These are phyloP conservation scores for Ustilago vetiveriae DNA, from an alignment of 1,284 basidiomycete genomes.

Conservation along the genomic window DNA sequence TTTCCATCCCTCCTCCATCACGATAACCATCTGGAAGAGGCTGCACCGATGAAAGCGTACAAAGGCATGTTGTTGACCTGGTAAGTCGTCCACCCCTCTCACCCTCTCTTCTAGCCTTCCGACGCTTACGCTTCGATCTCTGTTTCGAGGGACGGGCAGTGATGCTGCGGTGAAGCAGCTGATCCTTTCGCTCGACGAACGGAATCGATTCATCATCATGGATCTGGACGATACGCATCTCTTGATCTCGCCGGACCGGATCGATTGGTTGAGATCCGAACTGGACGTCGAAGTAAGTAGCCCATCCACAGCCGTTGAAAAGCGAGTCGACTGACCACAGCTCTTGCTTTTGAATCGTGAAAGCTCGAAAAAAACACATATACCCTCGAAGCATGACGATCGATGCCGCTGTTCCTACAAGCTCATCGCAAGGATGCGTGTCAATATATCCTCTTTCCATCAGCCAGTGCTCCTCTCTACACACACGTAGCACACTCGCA, in stretches of 20 bases:
- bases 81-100: constrained; percentile 68
- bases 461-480: too few relatives aligned
- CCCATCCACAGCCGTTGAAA: too few relatives aligned
- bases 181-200: constrained; percentile 80
- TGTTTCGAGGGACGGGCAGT: constrained; percentile 69
- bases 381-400: constrained; percentile 48
- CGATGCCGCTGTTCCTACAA: too few relatives aligned
- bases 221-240: constrained; percentile 86
- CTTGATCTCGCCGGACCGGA: constrained; percentile 81
- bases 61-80: constrained; percentile 80
- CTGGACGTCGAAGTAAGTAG: constrained; percentile 79
- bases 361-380: constrained; percentile 64
- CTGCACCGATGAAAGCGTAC: constrained; percentile 77
- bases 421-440: too few relatives aligned
- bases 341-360: too few relatives aligned
- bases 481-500: background rate
- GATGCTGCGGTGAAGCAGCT: constrained; percentile 91
- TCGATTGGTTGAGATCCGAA: constrained; percentile 77
- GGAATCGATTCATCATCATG: constrained; percentile 78
- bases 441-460: too few relatives aligned
- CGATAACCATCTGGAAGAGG: too few relatives aligned
- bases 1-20: background rate
- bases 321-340: too few relatives aligned
- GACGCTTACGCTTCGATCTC: too few relatives aligned
- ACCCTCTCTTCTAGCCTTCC: background rate